Base-by-base conservation (phyloP, 2,329 filamentous ascomycete genomes). In the Microdochium trichocladiopsis region DNA sequence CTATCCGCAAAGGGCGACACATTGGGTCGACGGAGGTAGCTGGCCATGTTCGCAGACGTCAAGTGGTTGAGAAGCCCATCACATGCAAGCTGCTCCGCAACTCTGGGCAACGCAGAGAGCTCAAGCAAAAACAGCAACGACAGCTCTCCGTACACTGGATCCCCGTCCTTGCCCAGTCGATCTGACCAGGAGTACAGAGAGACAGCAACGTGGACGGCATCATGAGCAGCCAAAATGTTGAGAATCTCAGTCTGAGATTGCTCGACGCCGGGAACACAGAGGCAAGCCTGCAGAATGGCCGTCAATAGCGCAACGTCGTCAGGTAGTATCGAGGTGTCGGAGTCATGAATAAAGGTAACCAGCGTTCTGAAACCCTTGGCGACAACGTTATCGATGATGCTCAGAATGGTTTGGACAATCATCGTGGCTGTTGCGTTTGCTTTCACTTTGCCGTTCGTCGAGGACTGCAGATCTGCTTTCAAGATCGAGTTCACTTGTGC, bases 151-250 rank as follows among this genome's bases (percentile, higher is more conserved):
- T 96, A 97, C 25, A 97, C 76, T 0, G 94, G 93, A 64, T 97
- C 93, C 25, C 85, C 83, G 52, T 87, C 80, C 33, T 87, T 79
- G 1, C 87, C 81, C 23, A 97, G 78, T 58, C 86, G 84, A 67
- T 97, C 91, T 3, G 93, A 83, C 94, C 94, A 99, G 0, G 91
- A 96, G 69, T 93, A 97, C 4, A 99, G 78, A 31, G 88, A 90
- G 5, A 87, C 85, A 1, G 91, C 92, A 55, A 91, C 88, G 61
- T 93, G 88, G 47, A 90, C 79, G 1, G 86, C 86, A 57, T 88
- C 84, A 64, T 91, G 84, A 48, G 82, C 81, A 1, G 80, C 75
- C 74, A 90, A 76, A 58, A 85, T 84, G 62, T 84, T 81, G 51
- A 90, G 77, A 36, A 93, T 80, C 59, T 90, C 86, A 14, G 80